Evolutionary conservation across 2,329 filamentous ascomycete genomes (phyloP).

Genomic region (Stachybotrys chartarum): DNA sequence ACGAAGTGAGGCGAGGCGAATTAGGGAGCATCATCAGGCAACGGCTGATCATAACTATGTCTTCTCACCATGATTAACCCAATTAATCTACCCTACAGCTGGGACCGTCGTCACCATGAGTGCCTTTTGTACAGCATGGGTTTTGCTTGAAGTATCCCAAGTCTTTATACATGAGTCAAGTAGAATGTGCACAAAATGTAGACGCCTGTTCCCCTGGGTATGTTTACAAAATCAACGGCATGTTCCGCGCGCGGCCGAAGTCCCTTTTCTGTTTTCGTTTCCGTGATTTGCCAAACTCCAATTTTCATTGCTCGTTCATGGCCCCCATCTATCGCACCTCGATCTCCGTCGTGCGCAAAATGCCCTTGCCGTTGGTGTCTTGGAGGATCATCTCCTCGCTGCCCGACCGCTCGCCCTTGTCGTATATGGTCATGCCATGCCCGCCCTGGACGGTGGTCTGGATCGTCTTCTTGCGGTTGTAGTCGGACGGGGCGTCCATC

Average conservation of each 20-base stretch:
- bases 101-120: too few species aligned
- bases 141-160: too few species aligned
- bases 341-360: constrained; percentile 1
- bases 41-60: too few species aligned
- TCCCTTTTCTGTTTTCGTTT: background rate
- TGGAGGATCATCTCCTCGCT: constrained; percentile 1
- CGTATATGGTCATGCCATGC: background rate
- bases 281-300: background rate
- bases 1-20: too few species aligned
- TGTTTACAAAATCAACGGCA: background rate
- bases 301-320: background rate
- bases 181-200: background rate
- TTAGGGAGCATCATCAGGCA: too few species aligned
- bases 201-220: background rate
- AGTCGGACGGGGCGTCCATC: background rate
- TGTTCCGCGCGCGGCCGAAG: background rate
- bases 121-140: too few species aligned
- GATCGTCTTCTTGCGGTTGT: background rate
- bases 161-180: too few species aligned
- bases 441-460: background rate
- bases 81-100: too few species aligned
- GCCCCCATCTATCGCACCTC: background rate
- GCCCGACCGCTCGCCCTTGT: background rate
- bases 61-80: too few species aligned
- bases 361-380: background rate